Evolutionary conservation across 192 early-diverging fungal genomes (phyloP), one percentile per base, ranked within the genome.

Genomic region (Backusella psychrophila): DNA sequence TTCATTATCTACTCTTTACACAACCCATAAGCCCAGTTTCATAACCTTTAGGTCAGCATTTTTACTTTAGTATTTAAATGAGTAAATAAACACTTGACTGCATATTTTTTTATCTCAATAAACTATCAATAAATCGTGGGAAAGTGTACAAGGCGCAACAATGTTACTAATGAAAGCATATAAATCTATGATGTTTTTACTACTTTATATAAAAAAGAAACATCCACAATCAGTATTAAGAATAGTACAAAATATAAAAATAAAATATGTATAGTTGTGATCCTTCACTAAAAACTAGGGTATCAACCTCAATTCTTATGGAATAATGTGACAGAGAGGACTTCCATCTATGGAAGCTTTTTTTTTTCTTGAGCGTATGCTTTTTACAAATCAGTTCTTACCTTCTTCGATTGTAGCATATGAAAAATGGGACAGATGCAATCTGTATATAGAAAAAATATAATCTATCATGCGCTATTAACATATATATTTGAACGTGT

Each of bases 51-150:
- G 21, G 53, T 21, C 53, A 56, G 19, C n/a, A 56, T n/a, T 21
- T 56, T 56, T 56, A 26, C 23, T 21, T 21, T 56, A 53, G 42
- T 21, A 53, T 53, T 53, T 53, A 21, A n/a, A 53, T 53, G 19
- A 21, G 52, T 15, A 53, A 19, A 53, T 53, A 19, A 53, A 9
- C 52, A 53, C 52, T 53, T 53, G 52, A 53, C 52, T 53, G 52
- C 19, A 53, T 26, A 11, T 21, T 56, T 56, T 56, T 56, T 56
- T 26, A 23, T 56, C n/a, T n/a, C n/a, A 56, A 56, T 56, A 56
- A 21, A 56, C 53, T 56, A 56, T 56, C 53, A 56, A 56, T 56
- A 56, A 56, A 56, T 56, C 53, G 53, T 56, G 53, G 53, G 53
- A 56, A 56, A 56, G 53, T 23, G 53, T 56, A 56, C 53, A 56